Evolutionary conservation across 305 asterid genomes (phyloP).

Genomic region (Fraxinus ornus): DNA sequence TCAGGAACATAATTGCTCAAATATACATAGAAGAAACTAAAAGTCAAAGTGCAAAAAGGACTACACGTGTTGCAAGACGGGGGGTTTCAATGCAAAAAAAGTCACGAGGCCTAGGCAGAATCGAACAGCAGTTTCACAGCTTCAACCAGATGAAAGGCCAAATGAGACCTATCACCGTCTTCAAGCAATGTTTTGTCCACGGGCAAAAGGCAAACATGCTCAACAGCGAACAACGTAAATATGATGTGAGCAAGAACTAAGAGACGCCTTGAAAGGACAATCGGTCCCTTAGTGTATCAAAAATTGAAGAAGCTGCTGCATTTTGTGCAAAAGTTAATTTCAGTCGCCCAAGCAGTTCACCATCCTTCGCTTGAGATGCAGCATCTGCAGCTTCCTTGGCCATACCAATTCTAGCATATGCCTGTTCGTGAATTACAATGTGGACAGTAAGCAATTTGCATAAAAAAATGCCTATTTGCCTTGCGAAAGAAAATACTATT

Average conservation of each 20-base stretch:
- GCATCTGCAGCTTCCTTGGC: conserved; percentile 97
- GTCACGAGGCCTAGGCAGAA: neutral
- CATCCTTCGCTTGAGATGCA: conserved; percentile 89
- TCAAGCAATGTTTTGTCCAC: neutral
- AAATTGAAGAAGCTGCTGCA: conserved; percentile 72
- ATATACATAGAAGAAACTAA: neutral
- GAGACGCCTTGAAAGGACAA: conserved; percentile 76
- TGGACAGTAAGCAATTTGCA: conserved; percentile 6
- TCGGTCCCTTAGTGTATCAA: conserved; percentile 79
- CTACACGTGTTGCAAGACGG: neutral
- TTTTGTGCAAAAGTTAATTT: conserved; percentile 65
- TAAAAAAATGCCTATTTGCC: neutral
- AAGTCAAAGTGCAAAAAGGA: neutral
- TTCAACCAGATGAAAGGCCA: neutral
- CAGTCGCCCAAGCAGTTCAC: conserved; percentile 79
- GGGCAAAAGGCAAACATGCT: neutral
- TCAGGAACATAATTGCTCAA: neutral
- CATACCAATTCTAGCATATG: conserved; percentile 91
- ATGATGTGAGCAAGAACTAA: conserved; percentile 26
- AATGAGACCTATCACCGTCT: neutral
- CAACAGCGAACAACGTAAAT: neutral
- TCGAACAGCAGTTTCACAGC: neutral
- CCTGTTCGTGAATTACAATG: conserved; percentile 43
- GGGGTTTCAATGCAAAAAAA: neutral
- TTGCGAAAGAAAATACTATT: neutral